Base-by-base conservation (phyloP, 1,284 basidiomycete species). In the Athelia sp. region DNA sequence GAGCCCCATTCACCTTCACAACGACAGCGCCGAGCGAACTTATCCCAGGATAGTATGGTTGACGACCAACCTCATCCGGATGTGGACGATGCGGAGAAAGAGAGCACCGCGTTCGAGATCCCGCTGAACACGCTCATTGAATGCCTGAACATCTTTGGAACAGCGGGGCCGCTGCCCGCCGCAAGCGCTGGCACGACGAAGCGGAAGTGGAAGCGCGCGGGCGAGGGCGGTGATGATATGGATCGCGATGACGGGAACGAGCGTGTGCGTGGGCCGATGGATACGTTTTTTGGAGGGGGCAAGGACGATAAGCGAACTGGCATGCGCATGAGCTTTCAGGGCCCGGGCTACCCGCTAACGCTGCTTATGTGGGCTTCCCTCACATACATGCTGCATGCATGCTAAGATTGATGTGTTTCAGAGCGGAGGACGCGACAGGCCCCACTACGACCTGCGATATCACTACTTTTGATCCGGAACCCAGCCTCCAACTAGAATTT, bases 111-210 rank as follows among this genome's bases (percentile, higher is more conserved):
- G 1, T 93, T 97, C 60, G 91, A 95, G 62, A 76, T 97, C 50
- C 86, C 86, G 3, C 78, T 98, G 26, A 80, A 83, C 60, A 86
- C 85, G 1, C 70, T 96, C 49, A 78, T 96, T 50, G 92, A 95
- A 58, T 94, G 91, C 58, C 75, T 98, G 38, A 93, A 95, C 63
- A 85, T 97, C 50, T 97, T 95, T 60, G 93, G 94, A 11, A 90
- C 91, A 4, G 90, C 89, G 1, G 71, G 71, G 15, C 57, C 67
- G 40, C 54, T 58, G 4, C 52, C 61, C 14, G 49, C 59, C 9
- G 59, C 61, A 42, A 62, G 60, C 47, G 54, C 65, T 22, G 68
- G 67, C 8, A 54, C 65, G 21, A 62, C 60, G 43, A 61, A 65
- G 49, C 79, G 71, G 58, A 72, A 69, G 50, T 81, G 78, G 73